Conservation (phyloP, 345 rosid species). For the Rhodomyrtus tomentosa region DNA sequence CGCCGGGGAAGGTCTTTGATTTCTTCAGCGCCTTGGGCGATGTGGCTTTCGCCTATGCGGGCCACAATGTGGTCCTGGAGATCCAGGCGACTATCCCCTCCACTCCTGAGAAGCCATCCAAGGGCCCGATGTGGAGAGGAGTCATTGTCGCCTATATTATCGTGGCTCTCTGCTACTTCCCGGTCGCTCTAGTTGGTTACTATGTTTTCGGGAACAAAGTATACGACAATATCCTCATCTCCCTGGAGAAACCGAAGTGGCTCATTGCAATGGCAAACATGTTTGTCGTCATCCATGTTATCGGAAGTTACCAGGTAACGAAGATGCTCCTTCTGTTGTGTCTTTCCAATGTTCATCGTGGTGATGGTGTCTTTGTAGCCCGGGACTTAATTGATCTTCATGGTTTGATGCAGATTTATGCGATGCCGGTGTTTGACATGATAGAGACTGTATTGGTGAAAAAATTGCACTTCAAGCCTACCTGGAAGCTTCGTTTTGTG, state of each 20-base stretch:
- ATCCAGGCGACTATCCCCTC: conserved; percentile 92
- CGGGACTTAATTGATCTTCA: background rate
- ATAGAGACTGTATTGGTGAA: conserved; percentile 56
- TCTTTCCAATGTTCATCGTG: background rate
- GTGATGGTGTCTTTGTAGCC: background rate
- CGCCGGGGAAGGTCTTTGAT: conserved; percentile 40
- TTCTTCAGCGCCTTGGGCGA: conserved; percentile 73
- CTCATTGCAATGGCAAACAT: conserved; percentile 50
- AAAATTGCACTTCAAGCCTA: conserved; percentile 41
- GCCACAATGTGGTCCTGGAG: conserved; percentile 78
- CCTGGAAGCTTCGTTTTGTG: conserved; percentile 28
- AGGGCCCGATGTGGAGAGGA: conserved; percentile 86
- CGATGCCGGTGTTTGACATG: conserved; percentile 84
- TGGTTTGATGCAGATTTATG: conserved; percentile 30
- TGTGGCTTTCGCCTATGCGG: conserved; percentile 79
- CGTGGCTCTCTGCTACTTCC: conserved; percentile 73
- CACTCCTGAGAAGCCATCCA: conserved; percentile 72
- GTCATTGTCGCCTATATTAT: conserved; percentile 59
- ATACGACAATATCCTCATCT: conserved; percentile 53
- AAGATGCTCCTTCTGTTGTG: background rate
- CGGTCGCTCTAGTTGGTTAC: conserved; percentile 66
- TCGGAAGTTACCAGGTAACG: conserved; percentile 71
- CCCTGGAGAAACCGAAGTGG: conserved; percentile 62
- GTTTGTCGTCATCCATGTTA: conserved; percentile 69
- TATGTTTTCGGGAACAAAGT: conserved; percentile 49